phyloP scores from a whole-genome alignment of 331 rosid genomes.

The Stylosanthes scabra region DNA sequence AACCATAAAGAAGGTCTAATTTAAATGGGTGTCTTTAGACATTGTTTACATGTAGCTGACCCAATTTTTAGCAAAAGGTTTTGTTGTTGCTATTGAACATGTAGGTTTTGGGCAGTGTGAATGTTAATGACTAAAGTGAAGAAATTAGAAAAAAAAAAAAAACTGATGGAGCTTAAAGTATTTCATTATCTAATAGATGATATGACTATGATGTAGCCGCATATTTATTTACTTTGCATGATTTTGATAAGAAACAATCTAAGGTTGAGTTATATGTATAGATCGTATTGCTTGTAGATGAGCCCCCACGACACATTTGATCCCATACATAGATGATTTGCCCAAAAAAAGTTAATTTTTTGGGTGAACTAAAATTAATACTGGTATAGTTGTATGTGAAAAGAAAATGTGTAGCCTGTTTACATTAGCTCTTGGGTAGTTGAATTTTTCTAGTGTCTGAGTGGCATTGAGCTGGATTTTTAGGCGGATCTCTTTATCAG shows the following conservation, averaged over 20 bases:
- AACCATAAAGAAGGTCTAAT: background rate
- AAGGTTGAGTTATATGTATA: background rate
- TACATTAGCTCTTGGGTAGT: conserved; percentile 10
- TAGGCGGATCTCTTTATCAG: conserved; percentile 37
- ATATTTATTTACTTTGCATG: conserved; percentile 2
- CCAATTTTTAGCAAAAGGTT: background rate
- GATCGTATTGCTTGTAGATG: conserved; percentile 12
- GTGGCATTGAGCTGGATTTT: conserved; percentile 28
- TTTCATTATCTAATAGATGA: conserved; percentile 14
- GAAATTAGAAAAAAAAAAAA: conserved; percentile 19
- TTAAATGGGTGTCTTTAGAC: background rate
- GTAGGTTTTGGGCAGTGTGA: conserved; percentile 14
- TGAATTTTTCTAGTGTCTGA: conserved; percentile 24
- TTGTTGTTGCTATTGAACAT: conserved; percentile 2
- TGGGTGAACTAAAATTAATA: conserved; percentile 13
- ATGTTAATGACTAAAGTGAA: background rate
- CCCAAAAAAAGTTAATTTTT: background rate
- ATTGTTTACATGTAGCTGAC: background rate
- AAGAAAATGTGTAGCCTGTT: background rate
- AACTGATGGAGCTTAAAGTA: background rate
- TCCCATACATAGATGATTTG: conserved; percentile 7
- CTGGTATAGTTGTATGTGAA: background rate
- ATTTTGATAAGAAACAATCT: conserved; percentile 17
- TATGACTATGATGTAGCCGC: conserved; percentile 22
- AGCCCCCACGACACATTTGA: background rate